Evolutionary conservation across 2,329 filamentous ascomycete genomes (phyloP), one percentile per base, ranked within the genome.

Genomic region (Aureobasidium sp.): DNA sequence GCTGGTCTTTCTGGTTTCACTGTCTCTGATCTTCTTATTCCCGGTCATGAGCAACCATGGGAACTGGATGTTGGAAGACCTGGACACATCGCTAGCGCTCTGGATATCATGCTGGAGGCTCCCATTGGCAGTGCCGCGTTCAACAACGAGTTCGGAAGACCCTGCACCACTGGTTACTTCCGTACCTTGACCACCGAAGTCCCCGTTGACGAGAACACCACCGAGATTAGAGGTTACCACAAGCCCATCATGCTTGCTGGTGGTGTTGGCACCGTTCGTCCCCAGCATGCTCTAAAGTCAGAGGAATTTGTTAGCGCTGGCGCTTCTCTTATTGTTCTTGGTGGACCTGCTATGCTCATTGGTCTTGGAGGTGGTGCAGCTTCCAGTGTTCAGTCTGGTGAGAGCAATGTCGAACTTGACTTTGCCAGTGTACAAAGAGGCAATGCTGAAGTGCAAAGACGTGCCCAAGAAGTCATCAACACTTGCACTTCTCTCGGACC

Each of bases 191-290:
- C 95, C 34, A 89, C 87, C 47, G 82, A 86, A 62, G 81, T 89
- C 34, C 79, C 83, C 29, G 75, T 82, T n/a, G 81, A 79, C 48
- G 80, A 84, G 62, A 84, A 83, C 44, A 79, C 82, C 64, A 81
- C 81, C 23, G 91, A 96, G 67, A 83, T 90, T 70, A 84, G 93
- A 68, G 94, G 94, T 27, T 99, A 96, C 73, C 94, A 97, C 77
- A 99, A 99, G 79, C 94, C 94, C 10, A 97, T 96, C 74, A 96
- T 97, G 90, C 91, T 99, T 77, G 94, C 94, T 65, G 94, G 94
- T 71, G 94, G 94, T 72, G 85, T 97, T 39, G 94, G 94, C 53
- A 96, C 90, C 6, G 93, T 97, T 34, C 81, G 94, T 63, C 93
- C 94, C 15, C 87, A 93, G 69, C 90, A 96, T 71, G 93, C 94